These are phyloP conservation scores for Gymnopilus dilepis DNA, from an alignment of 768 basidiomycete species.

Conservation along the genomic window DNA sequence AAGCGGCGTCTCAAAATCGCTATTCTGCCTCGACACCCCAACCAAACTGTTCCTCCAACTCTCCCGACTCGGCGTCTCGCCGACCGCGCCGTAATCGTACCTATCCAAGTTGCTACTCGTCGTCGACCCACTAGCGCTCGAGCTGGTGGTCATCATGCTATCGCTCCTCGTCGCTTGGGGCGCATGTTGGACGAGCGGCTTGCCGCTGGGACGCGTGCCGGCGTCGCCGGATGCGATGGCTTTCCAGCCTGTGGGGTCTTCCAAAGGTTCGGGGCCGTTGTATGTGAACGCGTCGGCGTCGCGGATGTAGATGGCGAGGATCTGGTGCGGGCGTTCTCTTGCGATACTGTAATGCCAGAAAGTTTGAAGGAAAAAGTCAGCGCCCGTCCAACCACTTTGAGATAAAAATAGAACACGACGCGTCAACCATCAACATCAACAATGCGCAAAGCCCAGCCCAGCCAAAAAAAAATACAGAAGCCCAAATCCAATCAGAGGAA, in stretches of 20 bases:
- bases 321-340: slow-evolving; percentile 65
- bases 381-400: not conserved
- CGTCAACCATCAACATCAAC: no score
- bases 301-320: slow-evolving; percentile 84
- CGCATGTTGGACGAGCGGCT: slow-evolving; percentile 18
- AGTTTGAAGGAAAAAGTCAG: not conserved
- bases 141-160: slow-evolving; percentile 10
- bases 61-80: not conserved
- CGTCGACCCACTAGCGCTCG: slow-evolving; percentile 6
- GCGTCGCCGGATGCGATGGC: slow-evolving; percentile 31
- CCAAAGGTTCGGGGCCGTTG: slow-evolving; percentile 41
- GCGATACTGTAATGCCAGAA: slow-evolving; percentile 55
- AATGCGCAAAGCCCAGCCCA: not conserved
- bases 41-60: no score
- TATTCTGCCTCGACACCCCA: not conserved
- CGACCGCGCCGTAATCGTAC: slow-evolving; percentile 8
- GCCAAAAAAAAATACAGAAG: not conserved
- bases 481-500: not conserved
- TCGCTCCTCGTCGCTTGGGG: slow-evolving; percentile 17
- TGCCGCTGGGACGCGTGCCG: slow-evolving; percentile 23
- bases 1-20: not conserved
- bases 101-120: not conserved
- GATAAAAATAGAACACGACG: not conserved
- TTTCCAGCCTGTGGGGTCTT: slow-evolving; percentile 68
- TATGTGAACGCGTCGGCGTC: slow-evolving; percentile 56